Percentiles rank a stretch among this genome's conserved stretches.
These are phyloP conservation scores for Lagerstroemia speciosa DNA, from an alignment of 345 rosid species.

Conservation along the genomic window DNA sequence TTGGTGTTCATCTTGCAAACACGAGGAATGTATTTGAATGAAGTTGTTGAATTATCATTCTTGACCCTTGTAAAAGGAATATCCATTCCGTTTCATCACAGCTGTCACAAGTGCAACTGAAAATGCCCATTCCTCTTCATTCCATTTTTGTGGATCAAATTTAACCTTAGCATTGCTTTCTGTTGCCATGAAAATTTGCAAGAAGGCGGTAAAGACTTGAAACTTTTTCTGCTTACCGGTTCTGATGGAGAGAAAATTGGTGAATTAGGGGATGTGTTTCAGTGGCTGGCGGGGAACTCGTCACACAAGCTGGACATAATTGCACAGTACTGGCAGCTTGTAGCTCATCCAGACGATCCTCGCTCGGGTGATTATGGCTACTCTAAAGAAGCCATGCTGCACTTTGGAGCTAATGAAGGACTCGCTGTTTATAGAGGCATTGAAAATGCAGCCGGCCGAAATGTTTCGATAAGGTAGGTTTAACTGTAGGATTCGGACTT, in stretches of 20 bases:
- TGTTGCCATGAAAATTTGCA: neutral
- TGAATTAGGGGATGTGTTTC: conserved; percentile 56
- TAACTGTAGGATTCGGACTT: neutral
- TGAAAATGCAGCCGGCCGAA: conserved; percentile 56
- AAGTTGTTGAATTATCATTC: no score
- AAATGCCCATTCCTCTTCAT: neutral
- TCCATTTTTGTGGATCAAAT: neutral
- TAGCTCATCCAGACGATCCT: conserved; percentile 52
- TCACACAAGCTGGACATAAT: conserved; percentile 57
- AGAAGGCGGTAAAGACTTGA: neutral
- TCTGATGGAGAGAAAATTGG: neutral
- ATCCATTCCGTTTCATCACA: no score
- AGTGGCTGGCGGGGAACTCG: conserved; percentile 71
- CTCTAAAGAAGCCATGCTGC: conserved; percentile 36
- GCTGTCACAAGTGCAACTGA: no score
- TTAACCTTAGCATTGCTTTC: neutral
- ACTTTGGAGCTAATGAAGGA: conserved; percentile 54
- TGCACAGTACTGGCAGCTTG: conserved; percentile 82
- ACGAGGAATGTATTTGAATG: no score
- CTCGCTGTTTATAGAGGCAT: conserved; percentile 48
- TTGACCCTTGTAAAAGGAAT: no score
- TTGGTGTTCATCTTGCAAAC: no score
- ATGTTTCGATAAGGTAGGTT: conserved; percentile 53
- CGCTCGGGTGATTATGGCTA: conserved; percentile 78
- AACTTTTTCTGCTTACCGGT: neutral